Base-by-base conservation (phyloP, 225 moss, liverwort and hornwort species). In the Ulota crispa region DNA sequence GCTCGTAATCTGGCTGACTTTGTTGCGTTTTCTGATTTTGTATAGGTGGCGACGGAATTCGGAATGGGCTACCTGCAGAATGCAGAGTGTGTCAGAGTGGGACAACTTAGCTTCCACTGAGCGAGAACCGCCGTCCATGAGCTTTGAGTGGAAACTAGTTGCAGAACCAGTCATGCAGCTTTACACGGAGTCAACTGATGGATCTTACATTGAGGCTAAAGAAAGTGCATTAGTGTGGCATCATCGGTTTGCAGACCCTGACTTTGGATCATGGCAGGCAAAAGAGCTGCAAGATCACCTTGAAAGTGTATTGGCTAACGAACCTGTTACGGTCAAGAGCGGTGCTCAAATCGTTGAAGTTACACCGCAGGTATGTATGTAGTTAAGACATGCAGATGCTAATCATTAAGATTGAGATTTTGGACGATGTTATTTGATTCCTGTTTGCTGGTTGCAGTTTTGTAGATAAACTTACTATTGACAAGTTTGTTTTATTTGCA, bases 161-260 rank as follows among this genome's bases (percentile, higher is more conserved):
- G 93, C 93, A 13, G 82, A 73, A 28, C 96, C 96, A 32, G 93
- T 96, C 32, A 95, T 96, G 96, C 75, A 85, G 37, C 88, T 96
- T 11, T 96, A 96, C 45, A 85, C 88, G 7, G 95, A 96, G 71
- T 90, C 92, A 39, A 96, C 96, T 16, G 96, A 96, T 91, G 96
- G 96, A 16, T 95, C 96, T 20, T 90, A 79, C 72, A 90, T 96
- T 53, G 96, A 96, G 85, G 83, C 85, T 34, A 96, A 96, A 82
- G 96, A 95, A 66, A 96, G 96, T 83, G 93, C 96, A 24, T 75
- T 95, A 64, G 96, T 96, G 59, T 96, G 96, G 96, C 95, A 96
- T 84, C 92, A 93, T 80, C 91, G 85, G 71, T 89, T 91, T 64
- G 96, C 96, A 45, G 95, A 96, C 79, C 95, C 93, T 31, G 96